Evolutionary conservation across 805 yeast genomes (phyloP).

Genomic region (Candida argentea): DNA sequence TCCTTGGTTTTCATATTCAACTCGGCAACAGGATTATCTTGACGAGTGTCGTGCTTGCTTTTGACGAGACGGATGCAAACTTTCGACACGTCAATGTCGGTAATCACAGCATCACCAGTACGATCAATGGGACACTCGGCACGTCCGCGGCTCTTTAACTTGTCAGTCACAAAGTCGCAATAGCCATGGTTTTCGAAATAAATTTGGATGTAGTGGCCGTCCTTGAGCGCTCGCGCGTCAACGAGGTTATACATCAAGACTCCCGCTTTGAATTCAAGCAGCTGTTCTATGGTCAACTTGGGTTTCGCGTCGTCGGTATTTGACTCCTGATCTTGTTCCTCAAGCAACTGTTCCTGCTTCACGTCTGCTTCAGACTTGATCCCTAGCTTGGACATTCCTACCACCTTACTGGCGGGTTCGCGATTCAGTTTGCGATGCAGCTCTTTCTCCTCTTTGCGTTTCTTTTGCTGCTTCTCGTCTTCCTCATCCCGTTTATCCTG

Average conservation of each 20-base stretch:
- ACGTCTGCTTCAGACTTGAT: slow-evolving; percentile 25
- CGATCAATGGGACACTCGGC: slow-evolving; percentile 20
- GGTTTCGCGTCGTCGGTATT: slow-evolving; percentile 24
- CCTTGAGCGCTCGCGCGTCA: slow-evolving; percentile 45
- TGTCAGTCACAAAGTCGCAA: slow-evolving; percentile 49
- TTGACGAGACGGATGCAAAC: slow-evolving; percentile 53
- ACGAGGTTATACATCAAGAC: slow-evolving; percentile 59
- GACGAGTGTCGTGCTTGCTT: slow-evolving; percentile 42
- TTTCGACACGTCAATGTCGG: slow-evolving; percentile 68
- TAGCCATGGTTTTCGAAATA: slow-evolving; percentile 70
- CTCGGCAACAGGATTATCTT: slow-evolving; percentile 51
- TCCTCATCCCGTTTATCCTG: slow-evolving; percentile 57
- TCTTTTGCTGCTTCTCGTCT: slow-evolving; percentile 9
- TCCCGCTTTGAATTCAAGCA: slow-evolving; percentile 59
- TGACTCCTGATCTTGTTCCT: slow-evolving; percentile 17
- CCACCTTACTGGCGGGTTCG: slow-evolving; percentile 7
- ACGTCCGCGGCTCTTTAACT: slow-evolving; percentile 33
- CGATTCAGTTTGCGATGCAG: slow-evolving; percentile 12
- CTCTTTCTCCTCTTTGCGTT: slow-evolving; percentile 22
- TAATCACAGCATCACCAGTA: slow-evolving; percentile 67
- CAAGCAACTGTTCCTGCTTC: slow-evolving; percentile 9
- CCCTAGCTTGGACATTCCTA: slow-evolving; percentile 9
- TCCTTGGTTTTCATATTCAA: slow-evolving; percentile 56
- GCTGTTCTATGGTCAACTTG: slow-evolving; percentile 48
- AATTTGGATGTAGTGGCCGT: slow-evolving; percentile 59